Percentiles rank a stretch among this genome's conserved stretches.
phyloP scores from a whole-genome alignment of 208 protist genomes.

The Leishmania major region DNA sequence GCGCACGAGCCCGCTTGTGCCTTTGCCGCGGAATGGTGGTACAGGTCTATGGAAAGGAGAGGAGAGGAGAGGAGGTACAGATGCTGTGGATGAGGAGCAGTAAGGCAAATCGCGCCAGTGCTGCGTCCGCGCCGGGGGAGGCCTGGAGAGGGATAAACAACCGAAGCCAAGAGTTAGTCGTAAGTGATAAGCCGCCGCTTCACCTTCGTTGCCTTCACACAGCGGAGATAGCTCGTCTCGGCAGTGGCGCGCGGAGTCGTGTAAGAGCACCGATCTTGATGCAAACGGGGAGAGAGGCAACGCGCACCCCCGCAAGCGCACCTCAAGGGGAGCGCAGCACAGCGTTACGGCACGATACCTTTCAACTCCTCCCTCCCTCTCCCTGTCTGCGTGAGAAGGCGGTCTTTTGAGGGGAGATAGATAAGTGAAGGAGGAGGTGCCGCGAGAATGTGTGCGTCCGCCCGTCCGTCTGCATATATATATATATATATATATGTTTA shows the following conservation, averaged over 20 bases:
- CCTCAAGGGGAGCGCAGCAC: neutral
- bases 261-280: neutral
- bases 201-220: neutral
- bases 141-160: neutral
- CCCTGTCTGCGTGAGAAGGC: too few species aligned
- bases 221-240: neutral
- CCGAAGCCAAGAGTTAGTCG: neutral
- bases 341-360: neutral
- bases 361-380: neutral
- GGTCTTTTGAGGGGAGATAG: neutral
- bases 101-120: too few species aligned
- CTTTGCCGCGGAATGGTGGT: neutral
- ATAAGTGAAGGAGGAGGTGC: neutral
- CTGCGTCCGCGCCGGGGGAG: neutral
- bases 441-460: too few species aligned
- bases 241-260: neutral
- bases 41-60: slow-evolving; percentile 1
- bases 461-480: neutral
- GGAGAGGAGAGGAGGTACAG: neutral
- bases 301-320: neutral
- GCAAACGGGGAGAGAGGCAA: neutral
- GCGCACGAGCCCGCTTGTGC: neutral
- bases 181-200: neutral
- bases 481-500: neutral
- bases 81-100: neutral